Conservation (phyloP, 768 basidiomycete species). For the Albatrellus ellisii region DNA sequence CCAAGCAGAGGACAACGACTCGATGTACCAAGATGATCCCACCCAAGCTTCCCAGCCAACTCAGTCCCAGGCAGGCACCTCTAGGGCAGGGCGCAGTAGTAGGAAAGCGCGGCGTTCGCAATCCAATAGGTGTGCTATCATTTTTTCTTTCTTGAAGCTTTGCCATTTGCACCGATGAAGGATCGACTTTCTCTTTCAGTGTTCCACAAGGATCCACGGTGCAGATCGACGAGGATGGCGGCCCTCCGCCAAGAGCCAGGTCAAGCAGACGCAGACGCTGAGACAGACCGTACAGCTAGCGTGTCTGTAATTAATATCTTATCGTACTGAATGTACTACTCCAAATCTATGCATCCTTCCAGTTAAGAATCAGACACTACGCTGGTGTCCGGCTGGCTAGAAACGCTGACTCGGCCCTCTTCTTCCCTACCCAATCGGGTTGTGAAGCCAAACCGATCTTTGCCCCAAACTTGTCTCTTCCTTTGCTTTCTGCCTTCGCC, state of each 20-base stretch:
- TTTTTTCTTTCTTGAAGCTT: too few relatives aligned
- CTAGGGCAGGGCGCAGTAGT: too few relatives aligned
- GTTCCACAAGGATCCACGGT: too few relatives aligned
- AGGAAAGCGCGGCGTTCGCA: too few relatives aligned
- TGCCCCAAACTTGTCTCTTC: conserved; percentile 73
- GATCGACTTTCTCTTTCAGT: too few relatives aligned
- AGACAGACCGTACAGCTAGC: not conserved
- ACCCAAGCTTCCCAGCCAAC: conserved; percentile 10
- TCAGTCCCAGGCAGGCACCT: conserved; percentile 17
- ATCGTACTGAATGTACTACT: not conserved
- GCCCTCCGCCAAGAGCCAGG: too few relatives aligned
- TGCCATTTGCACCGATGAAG: too few relatives aligned
- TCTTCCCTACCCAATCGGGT: conserved; percentile 27
- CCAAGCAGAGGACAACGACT: conserved; percentile 30
- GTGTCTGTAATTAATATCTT: not conserved
- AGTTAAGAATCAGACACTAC: not conserved
- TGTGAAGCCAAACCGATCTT: conserved; percentile 78
- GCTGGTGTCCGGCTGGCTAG: not conserved
- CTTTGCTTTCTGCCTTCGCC: conserved; percentile 70
- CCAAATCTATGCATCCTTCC: conserved; percentile 3
- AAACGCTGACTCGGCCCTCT: conserved; percentile 33
- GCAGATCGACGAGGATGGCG: too few relatives aligned
- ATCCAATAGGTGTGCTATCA: too few relatives aligned
- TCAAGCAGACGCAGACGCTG: not conserved
- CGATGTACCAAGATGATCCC: too few relatives aligned